phyloP scores from a whole-genome alignment of 2,329 filamentous ascomycete species.

The Diaporthe destruens region DNA sequence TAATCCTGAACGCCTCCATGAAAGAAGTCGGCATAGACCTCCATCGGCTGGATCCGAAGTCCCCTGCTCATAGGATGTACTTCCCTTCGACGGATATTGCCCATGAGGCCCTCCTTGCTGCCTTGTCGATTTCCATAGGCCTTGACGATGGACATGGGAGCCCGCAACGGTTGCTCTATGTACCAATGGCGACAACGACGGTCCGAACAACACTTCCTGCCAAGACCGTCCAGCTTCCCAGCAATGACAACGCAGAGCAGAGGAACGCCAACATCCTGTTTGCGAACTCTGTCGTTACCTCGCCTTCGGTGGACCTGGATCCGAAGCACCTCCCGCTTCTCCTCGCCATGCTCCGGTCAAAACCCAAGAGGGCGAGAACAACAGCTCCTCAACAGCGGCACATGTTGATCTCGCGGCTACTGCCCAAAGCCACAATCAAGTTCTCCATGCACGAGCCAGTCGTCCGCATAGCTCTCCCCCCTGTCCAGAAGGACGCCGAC shows the following conservation, averaged over 20 bases:
- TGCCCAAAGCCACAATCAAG: slow-evolving; percentile 95
- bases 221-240: slow-evolving; percentile 87
- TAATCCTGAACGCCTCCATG: slow-evolving; percentile 89
- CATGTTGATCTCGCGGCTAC: slow-evolving; percentile 84
- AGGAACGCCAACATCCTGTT: slow-evolving; percentile 96
- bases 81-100: slow-evolving; percentile 93
- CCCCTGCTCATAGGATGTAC: slow-evolving; percentile 97
- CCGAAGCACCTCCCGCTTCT: slow-evolving; percentile 91
- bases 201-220: slow-evolving; percentile 94
- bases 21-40: slow-evolving; percentile 97
- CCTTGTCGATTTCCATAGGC: slow-evolving; percentile 91
- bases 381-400: slow-evolving; percentile 63
- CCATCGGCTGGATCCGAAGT: slow-evolving; percentile 90
- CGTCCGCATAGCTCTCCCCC: slow-evolving; percentile 86
- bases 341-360: slow-evolving; percentile 78
- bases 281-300: slow-evolving; percentile 95
- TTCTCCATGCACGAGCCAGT: slow-evolving; percentile 98
- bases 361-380: slow-evolving; percentile 56
- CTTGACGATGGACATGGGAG: slow-evolving; percentile 90
- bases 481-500: slow-evolving; percentile 73
- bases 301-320: slow-evolving; percentile 92
- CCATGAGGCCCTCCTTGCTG: slow-evolving; percentile 92
- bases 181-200: slow-evolving; percentile 97
- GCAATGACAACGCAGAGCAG: slow-evolving; percentile 80
- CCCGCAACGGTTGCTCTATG: slow-evolving; percentile 88